phyloP scores from a whole-genome alignment of 257 asterid species.

The Craterostigma plantagineum region DNA sequence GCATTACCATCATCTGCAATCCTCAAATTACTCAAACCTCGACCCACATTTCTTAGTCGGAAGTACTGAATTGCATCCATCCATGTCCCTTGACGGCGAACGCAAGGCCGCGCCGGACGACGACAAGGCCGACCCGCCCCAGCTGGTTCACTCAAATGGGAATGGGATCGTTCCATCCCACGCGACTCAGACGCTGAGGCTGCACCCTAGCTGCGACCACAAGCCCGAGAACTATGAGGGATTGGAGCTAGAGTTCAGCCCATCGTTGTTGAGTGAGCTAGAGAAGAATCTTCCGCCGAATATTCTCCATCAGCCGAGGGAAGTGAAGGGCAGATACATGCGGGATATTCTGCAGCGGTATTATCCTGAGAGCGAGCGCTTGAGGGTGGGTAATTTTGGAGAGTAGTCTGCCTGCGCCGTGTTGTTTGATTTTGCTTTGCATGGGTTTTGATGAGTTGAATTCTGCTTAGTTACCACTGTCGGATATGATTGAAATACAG shows the following conservation, averaged over 20 bases:
- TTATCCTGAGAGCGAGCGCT: conserved; percentile 67
- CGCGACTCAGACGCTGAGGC: conserved; percentile 32
- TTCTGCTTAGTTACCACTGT: too few relatives aligned
- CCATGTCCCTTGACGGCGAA: too few relatives aligned
- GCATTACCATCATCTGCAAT: too few relatives aligned
- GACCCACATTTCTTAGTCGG: too few relatives aligned
- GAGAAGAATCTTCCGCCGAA: conserved; percentile 75
- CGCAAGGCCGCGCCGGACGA: too few relatives aligned
- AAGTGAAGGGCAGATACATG: conserved; percentile 51
- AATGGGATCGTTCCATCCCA: conserved; percentile 11
- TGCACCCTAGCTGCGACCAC: conserved; percentile 73
- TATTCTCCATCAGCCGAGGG: conserved; percentile 39
- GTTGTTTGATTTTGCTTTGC: too few relatives aligned
- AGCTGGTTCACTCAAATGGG: neutral
- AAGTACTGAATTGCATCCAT: too few relatives aligned
- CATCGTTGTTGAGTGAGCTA: conserved; percentile 62
- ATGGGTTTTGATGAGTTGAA: too few relatives aligned
- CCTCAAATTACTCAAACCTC: too few relatives aligned
- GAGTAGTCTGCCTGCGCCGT: too few relatives aligned
- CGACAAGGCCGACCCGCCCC: conserved; percentile 9
- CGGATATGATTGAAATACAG: too few relatives aligned
- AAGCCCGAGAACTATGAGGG: conserved; percentile 64
- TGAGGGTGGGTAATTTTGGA: conserved; percentile 29
- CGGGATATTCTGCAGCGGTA: conserved; percentile 69
- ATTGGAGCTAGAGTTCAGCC: conserved; percentile 64